Evolutionary conservation across 1,284 basidiomycete species (phyloP), one percentile per base, ranked within the genome.

Genomic region (Moesziomyces aphidis): DNA sequence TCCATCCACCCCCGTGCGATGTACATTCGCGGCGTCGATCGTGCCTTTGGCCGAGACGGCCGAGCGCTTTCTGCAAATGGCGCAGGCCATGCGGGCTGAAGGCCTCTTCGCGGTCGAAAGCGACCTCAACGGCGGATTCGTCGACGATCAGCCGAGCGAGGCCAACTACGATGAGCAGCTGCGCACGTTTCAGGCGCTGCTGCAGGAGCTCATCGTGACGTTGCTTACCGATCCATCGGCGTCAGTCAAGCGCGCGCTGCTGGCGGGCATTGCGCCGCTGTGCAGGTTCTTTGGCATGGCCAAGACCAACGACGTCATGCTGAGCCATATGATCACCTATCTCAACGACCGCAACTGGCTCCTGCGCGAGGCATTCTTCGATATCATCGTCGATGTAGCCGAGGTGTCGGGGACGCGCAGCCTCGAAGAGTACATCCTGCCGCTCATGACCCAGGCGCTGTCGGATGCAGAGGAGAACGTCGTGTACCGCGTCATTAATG

Each of bases 291-390:
- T 99, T 42, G 96, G 95, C 3, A 87, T 93, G 24, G 91, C 94
- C 81, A 92, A 91, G 82, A 96, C 97, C 1, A 96, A 97, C 85
- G 95, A 99, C 77, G 92, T 96, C 4, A 87, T 99, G 7, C 87
- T 99, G 22, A 95, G 94, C 76, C 95, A 99, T 84, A 96, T 99
- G 91, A 95, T 99, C 84, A 99, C 97, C 0, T 99, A 97, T 81
- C 88, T 99, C 76, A 99, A 99, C 82, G 95, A 98, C 79, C 94
- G 97, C 81, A 84, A 86, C 34, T 98, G 96, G 95, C 86, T 92
- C 23, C 86, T 99, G 48, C 89, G 97, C 2, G 89, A 91, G 73
- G 93, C 93, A 0, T 98, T 99, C 85, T 97, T 98, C 80, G 94
- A 97, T 82, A 93, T 93, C 69, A 94, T 98, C 26, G 93, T 97